These are phyloP conservation scores for Durusdinium trenchii DNA, from an alignment of 73 alveolate genomes.

Conservation along the genomic window DNA sequence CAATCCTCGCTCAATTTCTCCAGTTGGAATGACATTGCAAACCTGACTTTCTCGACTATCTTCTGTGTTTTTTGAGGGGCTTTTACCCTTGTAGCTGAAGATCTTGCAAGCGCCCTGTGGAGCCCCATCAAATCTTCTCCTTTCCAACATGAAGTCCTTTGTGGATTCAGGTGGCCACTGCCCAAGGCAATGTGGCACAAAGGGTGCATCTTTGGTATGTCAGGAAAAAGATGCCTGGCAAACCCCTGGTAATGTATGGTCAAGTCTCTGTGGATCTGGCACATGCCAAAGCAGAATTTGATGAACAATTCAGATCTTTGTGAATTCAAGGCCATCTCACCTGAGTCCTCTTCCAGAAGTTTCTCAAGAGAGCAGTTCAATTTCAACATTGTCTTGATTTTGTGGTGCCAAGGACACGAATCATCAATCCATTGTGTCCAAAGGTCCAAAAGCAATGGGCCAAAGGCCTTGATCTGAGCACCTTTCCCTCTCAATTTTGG, in stretches of 20 bases:
- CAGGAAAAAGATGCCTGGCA: background rate
- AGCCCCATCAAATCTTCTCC: slow-evolving; percentile 20
- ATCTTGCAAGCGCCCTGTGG: background rate
- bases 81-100: background rate
- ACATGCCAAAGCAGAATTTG: background rate
- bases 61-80: background rate
- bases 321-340: background rate
- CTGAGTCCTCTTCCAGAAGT: too few species aligned
- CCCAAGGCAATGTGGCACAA: background rate
- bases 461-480: background rate
- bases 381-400: background rate
- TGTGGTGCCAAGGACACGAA: background rate
- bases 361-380: background rate
- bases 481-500: slow-evolving; percentile 4
- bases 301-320: background rate
- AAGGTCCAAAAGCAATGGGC: background rate
- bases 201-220: background rate
- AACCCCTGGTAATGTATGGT: background rate
- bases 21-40: background rate
- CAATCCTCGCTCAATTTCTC: too few species aligned
- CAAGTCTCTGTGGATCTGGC: slow-evolving; percentile 1
- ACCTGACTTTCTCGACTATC: background rate
- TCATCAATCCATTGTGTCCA: background rate
- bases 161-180: background rate
- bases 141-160: background rate